Percentiles rank a stretch among this genome's conserved stretches.
phyloP scores from a whole-genome alignment of 2,329 filamentous ascomycete species.

The Scopulariopsis brevicaulis region DNA sequence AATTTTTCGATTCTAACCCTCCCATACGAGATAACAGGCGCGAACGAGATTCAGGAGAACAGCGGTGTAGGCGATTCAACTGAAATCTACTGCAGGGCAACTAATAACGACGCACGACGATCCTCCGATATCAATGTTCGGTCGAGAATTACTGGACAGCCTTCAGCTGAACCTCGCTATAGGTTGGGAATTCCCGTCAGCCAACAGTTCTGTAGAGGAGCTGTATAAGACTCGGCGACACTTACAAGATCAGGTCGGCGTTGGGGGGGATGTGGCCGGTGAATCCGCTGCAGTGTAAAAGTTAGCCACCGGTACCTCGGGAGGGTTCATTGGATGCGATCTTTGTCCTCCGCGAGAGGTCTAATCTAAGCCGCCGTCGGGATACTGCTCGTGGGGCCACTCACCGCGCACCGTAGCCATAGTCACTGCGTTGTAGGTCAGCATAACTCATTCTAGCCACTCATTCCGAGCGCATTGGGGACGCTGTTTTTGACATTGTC shows the following conservation, averaged over 20 bases:
- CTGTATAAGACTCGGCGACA: constrained; percentile 12
- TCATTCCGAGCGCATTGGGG: neutral
- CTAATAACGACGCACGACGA: neutral
- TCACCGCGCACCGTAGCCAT: constrained; percentile 52
- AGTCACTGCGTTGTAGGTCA: constrained; percentile 35
- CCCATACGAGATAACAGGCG: neutral
- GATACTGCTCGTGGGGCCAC: constrained; percentile 10
- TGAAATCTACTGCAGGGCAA: neutral
- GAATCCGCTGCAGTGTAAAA: constrained; percentile 53
- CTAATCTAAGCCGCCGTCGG: neutral
- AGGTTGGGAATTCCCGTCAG: neutral
- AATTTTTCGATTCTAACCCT: neutral
- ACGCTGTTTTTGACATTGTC: neutral
- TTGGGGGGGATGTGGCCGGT: constrained; percentile 65
- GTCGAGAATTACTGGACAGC: constrained; percentile 34
- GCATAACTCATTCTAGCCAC: neutral
- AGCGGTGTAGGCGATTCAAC: neutral
- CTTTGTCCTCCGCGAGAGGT: neutral
- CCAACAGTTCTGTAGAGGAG: neutral
- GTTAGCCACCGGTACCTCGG: neutral
- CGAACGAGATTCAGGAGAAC: neutral
- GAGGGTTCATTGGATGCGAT: neutral
- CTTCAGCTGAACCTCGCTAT: constrained; percentile 59
- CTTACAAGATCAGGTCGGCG: constrained; percentile 76
- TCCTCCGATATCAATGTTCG: neutral